These are phyloP conservation scores for Candolleomyces eurysporus DNA, from an alignment of 768 basidiomycete genomes.

Conservation along the genomic window DNA sequence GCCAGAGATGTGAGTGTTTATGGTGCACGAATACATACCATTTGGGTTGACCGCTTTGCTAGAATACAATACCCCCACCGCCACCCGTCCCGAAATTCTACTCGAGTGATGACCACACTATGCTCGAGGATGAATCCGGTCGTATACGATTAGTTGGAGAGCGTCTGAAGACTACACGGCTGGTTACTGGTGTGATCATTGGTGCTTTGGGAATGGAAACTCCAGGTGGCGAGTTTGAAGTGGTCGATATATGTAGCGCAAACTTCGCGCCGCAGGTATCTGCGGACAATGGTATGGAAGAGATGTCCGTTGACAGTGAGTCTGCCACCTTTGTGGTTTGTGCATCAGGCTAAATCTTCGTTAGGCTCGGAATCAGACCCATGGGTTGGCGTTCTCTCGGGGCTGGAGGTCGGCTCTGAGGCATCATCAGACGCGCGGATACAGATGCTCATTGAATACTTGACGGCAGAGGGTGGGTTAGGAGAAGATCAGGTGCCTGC, in stretches of 20 bases:
- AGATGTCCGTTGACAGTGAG: constrained; percentile 75
- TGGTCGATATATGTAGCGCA: constrained; percentile 83
- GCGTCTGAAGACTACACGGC: constrained; percentile 49
- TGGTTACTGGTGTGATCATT: constrained; percentile 92
- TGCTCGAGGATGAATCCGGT: constrained; percentile 96
- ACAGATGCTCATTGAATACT: constrained; percentile 87
- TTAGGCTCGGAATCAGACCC: constrained; percentile 41
- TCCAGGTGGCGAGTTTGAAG: constrained; percentile 87
- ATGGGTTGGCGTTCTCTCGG: constrained; percentile 87
- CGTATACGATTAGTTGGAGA: constrained; percentile 86
- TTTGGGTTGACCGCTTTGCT: constrained; percentile 8
- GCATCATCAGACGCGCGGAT: constrained; percentile 67
- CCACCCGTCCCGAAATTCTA: constrained; percentile 72
- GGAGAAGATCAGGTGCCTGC: constrained; percentile 60
- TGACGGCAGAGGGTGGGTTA: constrained; percentile 81
- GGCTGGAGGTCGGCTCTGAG: constrained; percentile 72
- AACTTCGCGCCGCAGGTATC: constrained; percentile 70
- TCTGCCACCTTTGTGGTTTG: constrained; percentile 8
- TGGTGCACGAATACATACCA: not conserved
- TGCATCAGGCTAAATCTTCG: not conserved
- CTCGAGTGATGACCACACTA: constrained; percentile 75
- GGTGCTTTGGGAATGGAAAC: constrained; percentile 92
- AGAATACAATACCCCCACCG: constrained; percentile 90
- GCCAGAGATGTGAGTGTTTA: constrained; percentile 69
- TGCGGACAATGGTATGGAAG: constrained; percentile 24